Conservation (phyloP, 2,329 filamentous ascomycete genomes). For the Nannizzia gypsea region DNA sequence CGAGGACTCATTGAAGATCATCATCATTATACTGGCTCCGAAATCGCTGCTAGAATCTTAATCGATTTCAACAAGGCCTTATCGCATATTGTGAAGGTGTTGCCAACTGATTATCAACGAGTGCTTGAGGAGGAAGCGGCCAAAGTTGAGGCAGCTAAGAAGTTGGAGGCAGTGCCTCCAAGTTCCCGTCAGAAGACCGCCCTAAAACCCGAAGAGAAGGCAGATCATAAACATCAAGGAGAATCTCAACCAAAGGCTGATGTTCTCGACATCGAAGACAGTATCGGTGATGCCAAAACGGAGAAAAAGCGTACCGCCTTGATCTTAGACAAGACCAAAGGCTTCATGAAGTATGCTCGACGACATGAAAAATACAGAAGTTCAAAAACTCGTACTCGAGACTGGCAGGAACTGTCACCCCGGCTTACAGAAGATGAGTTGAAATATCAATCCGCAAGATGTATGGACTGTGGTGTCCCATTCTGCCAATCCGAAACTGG, state of each 20-base stretch:
- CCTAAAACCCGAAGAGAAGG: conserved; percentile 28
- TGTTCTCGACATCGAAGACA: conserved; percentile 82
- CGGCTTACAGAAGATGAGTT: conserved; percentile 87
- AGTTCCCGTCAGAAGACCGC: conserved; percentile 12
- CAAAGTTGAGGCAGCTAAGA: conserved; percentile 75
- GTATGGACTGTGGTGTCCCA: conserved; percentile 97
- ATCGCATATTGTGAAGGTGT: conserved; percentile 80
- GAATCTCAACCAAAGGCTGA: conserved; percentile 57
- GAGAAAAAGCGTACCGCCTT: conserved; percentile 85
- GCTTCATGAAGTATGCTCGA: conserved; percentile 95
- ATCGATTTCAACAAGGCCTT: conserved; percentile 92
- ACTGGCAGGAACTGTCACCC: conserved; percentile 83
- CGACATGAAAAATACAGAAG: conserved; percentile 87
- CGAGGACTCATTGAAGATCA: conserved; percentile 91
- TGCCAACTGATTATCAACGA: conserved; percentile 93
- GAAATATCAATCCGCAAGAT: conserved; percentile 91
- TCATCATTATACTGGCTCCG: conserved; percentile 94
- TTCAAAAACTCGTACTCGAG: conserved; percentile 70
- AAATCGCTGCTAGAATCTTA: conserved; percentile 81
- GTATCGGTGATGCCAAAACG: conserved; percentile 65
- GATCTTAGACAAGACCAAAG: conserved; percentile 92
- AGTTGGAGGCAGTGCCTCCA: conserved; percentile 59
- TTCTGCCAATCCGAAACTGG: conserved; percentile 96
- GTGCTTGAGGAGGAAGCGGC: conserved; percentile 74
- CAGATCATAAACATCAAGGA: conserved; percentile 49